Conservation (phyloP, 139 green algal genomes). For the Raphidocelis subcapitata region DNA sequence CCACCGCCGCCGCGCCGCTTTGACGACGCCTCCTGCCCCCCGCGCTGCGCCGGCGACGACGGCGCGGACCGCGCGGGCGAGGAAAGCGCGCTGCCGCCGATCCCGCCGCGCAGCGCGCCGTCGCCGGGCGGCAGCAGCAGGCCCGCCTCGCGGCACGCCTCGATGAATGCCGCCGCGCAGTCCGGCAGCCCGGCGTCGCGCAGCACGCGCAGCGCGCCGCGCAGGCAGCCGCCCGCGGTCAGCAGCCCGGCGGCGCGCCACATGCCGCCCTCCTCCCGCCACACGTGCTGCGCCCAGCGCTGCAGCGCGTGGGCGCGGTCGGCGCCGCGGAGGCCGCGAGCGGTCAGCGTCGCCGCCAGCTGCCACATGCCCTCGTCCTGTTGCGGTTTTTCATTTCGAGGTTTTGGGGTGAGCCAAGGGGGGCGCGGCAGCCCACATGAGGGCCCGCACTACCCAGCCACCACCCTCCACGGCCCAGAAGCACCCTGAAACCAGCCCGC, state of each 20-base stretch:
- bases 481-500: too few species aligned
- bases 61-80: too few species aligned
- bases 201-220: conserved; percentile 46
- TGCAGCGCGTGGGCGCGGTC: conserved; percentile 51
- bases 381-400: conserved; percentile 26
- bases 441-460: too few species aligned
- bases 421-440: too few species aligned
- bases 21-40: too few species aligned
- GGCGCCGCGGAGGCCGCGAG: conserved; percentile 35
- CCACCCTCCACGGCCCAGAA: too few species aligned
- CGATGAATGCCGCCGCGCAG: conserved; percentile 50
- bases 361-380: conserved; percentile 79
- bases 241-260: conserved; percentile 57
- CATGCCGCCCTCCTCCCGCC: conserved; percentile 36
- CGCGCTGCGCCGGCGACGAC: too few species aligned
- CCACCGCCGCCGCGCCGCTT: too few species aligned
- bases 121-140: conserved; percentile 28
- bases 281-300: conserved; percentile 65
- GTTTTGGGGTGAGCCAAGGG: too few species aligned
- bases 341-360: conserved; percentile 61
- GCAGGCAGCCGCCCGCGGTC: conserved; percentile 43
- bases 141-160: conserved; percentile 41
- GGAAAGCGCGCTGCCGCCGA: too few species aligned
- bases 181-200: conserved; percentile 50
- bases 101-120: too few species aligned